A percentile compares a stretch with the other conserved stretches of the same genome.
Conservation (phyloP, 73 alveolate species). For the Paramecium biaurelia region DNA sequence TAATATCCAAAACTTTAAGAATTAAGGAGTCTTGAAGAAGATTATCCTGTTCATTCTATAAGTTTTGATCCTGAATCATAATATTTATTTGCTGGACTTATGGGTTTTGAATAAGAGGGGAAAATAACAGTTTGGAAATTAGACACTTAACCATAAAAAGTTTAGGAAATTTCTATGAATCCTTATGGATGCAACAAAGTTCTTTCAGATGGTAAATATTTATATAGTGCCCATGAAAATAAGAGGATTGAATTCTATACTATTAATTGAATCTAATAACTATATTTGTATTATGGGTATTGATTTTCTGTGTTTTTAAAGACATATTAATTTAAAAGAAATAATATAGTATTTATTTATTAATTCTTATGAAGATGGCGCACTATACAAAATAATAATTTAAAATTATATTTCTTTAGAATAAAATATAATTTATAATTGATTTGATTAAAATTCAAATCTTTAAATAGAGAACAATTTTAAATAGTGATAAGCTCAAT, state of each 20-base stretch:
- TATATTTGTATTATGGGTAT: background rate
- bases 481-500: background rate
- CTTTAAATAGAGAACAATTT: background rate
- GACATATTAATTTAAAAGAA: background rate
- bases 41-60: conserved; percentile 12
- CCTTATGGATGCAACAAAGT: conserved; percentile 43
- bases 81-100: background rate
- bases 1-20: background rate
- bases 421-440: background rate
- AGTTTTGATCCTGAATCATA: conserved; percentile 1
- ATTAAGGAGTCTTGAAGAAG: background rate
- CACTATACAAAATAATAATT: background rate
- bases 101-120: background rate
- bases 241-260: conserved; percentile 11
- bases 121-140: background rate
- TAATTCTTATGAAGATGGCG: background rate
- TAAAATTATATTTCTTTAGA: background rate
- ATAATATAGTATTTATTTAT: background rate
- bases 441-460: background rate
- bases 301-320: background rate
- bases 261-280: background rate
- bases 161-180: background rate
- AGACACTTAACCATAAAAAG: background rate
- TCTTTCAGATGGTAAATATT: background rate
- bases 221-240: conserved; percentile 21